phyloP scores from a whole-genome alignment of 2,329 filamentous ascomycete species.

The Pseudopithomyces maydicus region DNA sequence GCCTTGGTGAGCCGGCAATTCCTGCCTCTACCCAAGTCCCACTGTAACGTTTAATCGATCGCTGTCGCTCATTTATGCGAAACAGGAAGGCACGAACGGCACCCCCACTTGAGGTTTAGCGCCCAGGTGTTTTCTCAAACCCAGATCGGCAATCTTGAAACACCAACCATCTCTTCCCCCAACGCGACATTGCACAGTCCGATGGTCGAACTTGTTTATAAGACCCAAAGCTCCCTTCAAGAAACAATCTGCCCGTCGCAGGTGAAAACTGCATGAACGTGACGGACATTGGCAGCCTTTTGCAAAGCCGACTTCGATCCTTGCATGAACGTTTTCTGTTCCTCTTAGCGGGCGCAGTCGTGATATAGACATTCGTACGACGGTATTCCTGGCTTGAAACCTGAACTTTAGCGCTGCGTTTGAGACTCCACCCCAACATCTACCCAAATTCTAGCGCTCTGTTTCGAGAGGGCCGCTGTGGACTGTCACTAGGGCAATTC shows the following conservation, averaged over 20 bases:
- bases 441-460: not conserved
- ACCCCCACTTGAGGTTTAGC: not conserved
- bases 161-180: not conserved
- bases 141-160: constrained; percentile 4
- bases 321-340: not conserved
- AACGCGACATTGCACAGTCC: not conserved
- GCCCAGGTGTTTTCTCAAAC: constrained; percentile 3
- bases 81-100: not conserved
- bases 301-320: not conserved
- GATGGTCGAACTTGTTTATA: not conserved
- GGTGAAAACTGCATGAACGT: not conserved
- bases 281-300: not conserved
- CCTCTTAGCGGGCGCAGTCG: not conserved
- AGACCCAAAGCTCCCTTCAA: not conserved
- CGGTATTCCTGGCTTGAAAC: not conserved
- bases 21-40: not conserved
- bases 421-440: not conserved
- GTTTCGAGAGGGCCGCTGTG: not conserved
- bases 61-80: not conserved
- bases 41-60: not conserved
- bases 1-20: too few species aligned
- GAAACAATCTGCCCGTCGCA: not conserved
- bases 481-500: not conserved
- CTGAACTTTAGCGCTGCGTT: constrained; percentile 2
- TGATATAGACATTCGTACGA: not conserved